Conservation (phyloP, 2,329 filamentous ascomycete species). For the Elsinoe perseae region DNA sequence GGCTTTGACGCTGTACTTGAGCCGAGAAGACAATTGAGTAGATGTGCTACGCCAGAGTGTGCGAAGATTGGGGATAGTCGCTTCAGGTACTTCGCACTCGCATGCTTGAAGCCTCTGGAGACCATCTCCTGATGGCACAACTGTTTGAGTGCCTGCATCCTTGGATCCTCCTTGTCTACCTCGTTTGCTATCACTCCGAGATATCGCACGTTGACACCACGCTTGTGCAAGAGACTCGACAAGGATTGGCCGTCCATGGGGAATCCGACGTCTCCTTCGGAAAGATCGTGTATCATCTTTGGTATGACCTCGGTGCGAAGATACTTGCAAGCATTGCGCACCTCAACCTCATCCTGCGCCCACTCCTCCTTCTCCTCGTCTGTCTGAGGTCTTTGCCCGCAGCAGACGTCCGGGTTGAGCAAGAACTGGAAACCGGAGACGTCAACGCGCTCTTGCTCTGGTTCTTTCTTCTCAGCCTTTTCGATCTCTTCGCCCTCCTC, state of each 20-base stretch:
- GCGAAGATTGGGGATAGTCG: conserved; percentile 72
- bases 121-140: conserved; percentile 89
- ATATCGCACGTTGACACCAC: conserved; percentile 94
- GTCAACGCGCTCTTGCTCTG: conserved; percentile 63
- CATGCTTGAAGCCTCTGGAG: conserved; percentile 90
- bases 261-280: conserved; percentile 89
- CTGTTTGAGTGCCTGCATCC: conserved; percentile 67
- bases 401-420: conserved; percentile 93
- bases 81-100: conserved; percentile 69
- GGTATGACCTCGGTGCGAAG: conserved; percentile 72
- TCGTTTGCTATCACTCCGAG: conserved; percentile 76
- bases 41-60: conserved; percentile 71
- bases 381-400: conserved; percentile 81
- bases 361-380: conserved; percentile 81
- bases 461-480: conserved; percentile 23
- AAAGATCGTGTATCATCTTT: conserved; percentile 76
- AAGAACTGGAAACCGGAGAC: conserved; percentile 79
- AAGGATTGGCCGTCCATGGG: conserved; percentile 97
- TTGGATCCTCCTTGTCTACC: conserved; percentile 52
- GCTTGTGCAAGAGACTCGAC: conserved; percentile 82
- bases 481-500: conserved; percentile 25
- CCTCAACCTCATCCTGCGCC: conserved; percentile 77
- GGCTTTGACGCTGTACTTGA: conserved; percentile 68
- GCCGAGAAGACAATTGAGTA: conserved; percentile 90
- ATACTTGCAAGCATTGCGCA: conserved; percentile 73